A percentile compares a stretch with the other conserved stretches of the same genome.
These are phyloP conservation scores for Erythrobasidium hasegawianum DNA, from an alignment of 1,284 basidiomycete genomes.

Conservation along the genomic window DNA sequence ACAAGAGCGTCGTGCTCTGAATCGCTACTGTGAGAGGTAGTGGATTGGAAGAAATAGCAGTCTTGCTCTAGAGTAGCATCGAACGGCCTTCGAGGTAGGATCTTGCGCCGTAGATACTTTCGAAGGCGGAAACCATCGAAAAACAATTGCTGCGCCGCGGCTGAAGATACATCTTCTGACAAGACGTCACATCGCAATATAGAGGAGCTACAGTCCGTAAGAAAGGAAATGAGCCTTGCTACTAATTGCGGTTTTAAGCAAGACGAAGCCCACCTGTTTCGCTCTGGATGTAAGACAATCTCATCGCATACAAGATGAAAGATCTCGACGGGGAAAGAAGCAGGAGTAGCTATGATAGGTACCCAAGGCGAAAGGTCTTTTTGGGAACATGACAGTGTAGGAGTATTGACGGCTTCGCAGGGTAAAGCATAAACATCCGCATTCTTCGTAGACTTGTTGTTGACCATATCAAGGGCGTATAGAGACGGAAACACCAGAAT, in stretches of 20 bases:
- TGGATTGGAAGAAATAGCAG: constrained; percentile 61
- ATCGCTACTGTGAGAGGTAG: constrained; percentile 42
- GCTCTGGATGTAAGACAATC: constrained; percentile 25
- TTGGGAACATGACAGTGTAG: neutral
- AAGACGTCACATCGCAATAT: constrained; percentile 70
- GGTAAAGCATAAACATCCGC: constrained; percentile 9
- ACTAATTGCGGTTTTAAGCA: too few relatives aligned
- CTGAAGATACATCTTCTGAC: constrained; percentile 6
- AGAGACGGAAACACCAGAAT: too few relatives aligned
- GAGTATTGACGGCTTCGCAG: neutral
- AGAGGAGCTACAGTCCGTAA: constrained; percentile 59
- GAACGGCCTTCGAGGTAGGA: constrained; percentile 68
- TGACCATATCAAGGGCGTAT: too few relatives aligned
- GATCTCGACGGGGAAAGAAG: constrained; percentile 23
- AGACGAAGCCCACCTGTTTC: constrained; percentile 32
- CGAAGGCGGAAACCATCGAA: constrained; percentile 49
- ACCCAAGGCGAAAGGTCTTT: constrained; percentile 21
- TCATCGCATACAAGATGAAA: constrained; percentile 21
- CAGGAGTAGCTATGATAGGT: constrained; percentile 6
- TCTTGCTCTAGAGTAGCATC: constrained; percentile 67
- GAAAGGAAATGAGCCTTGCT: too few relatives aligned
- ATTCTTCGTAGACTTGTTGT: neutral
- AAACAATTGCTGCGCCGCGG: neutral
- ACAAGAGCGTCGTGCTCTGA: constrained; percentile 50
- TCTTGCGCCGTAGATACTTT: constrained; percentile 58